A percentile compares a stretch with the other conserved stretches of the same genome.
Evolutionary conservation across 331 rosid species (phyloP).

Genomic region (Quercus phellos): DNA sequence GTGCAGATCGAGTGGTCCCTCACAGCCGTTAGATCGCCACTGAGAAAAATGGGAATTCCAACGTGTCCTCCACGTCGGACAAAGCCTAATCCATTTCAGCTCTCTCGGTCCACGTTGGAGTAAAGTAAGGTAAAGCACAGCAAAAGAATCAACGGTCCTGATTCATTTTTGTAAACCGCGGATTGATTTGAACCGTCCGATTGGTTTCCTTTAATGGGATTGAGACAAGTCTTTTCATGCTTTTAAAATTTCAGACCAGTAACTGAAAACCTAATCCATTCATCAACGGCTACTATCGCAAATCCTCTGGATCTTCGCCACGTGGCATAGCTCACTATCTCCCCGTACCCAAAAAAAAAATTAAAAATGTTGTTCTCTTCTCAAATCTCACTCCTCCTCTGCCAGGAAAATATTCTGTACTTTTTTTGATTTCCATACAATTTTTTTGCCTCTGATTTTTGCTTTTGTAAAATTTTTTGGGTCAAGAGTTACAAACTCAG

Average conservation of each 20-base stretch:
- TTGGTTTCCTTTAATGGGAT: background rate
- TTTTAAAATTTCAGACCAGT: background rate
- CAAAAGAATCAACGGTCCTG: background rate
- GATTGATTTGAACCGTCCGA: constrained; percentile 11
- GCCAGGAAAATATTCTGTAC: background rate
- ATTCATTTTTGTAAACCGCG: background rate
- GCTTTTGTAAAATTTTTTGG: too few species aligned
- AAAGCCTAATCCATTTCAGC: background rate
- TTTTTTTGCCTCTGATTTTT: background rate
- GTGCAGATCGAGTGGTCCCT: background rate
- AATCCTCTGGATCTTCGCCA: background rate
- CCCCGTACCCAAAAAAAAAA: background rate
- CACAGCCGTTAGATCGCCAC: constrained; percentile 21
- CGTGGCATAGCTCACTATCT: background rate
- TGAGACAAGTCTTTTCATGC: background rate
- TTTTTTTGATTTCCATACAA: background rate
- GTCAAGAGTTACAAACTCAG: too few species aligned
- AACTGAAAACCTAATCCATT: constrained; percentile 1
- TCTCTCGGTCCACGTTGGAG: background rate
- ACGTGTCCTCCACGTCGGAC: constrained; percentile 18
- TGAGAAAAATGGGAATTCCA: too few species aligned
- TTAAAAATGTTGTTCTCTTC: background rate
- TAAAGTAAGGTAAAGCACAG: background rate
- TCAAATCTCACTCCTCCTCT: background rate
- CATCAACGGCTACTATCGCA: background rate